These are phyloP conservation scores for Luvunga scandens DNA, from an alignment of 345 rosid genomes.

Conservation along the genomic window DNA sequence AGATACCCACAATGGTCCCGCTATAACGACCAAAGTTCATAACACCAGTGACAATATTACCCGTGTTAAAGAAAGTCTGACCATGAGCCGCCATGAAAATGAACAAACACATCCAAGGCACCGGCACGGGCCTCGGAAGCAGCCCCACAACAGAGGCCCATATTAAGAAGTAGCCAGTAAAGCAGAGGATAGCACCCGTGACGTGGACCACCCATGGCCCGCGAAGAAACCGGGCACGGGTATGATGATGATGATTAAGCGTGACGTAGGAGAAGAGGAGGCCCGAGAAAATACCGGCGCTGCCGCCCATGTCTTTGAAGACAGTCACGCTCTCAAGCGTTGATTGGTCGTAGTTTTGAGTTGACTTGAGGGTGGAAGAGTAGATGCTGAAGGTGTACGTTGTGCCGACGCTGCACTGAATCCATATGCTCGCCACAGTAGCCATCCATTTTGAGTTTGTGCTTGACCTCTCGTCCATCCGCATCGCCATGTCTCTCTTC, in stretches of 20 bases:
- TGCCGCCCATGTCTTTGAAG: conserved; percentile 67
- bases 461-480: conserved; percentile 12
- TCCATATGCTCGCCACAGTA: conserved; percentile 72
- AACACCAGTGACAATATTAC: conserved; percentile 42
- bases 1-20: conserved; percentile 48
- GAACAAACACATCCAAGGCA: conserved; percentile 46
- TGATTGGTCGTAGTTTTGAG: conserved; percentile 65
- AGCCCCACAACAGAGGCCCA: conserved; percentile 65
- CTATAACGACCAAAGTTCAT: conserved; percentile 39
- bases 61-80: conserved; percentile 46
- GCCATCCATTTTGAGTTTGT: conserved; percentile 58
- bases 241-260: neutral
- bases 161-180: conserved; percentile 57
- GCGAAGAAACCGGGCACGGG: neutral
- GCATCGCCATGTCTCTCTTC: neutral
- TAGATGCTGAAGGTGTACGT: conserved; percentile 74
- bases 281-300: conserved; percentile 60
- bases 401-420: conserved; percentile 60
- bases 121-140: conserved; percentile 35
- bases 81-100: conserved; percentile 40
- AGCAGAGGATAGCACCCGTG: conserved; percentile 52
- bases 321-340: conserved; percentile 74
- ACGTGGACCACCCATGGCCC: conserved; percentile 70
- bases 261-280: conserved; percentile 47
- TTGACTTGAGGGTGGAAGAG: conserved; percentile 57